Conservation (phyloP, 495 filamentous ascomycete species). For the Penicillium soppii region DNA sequence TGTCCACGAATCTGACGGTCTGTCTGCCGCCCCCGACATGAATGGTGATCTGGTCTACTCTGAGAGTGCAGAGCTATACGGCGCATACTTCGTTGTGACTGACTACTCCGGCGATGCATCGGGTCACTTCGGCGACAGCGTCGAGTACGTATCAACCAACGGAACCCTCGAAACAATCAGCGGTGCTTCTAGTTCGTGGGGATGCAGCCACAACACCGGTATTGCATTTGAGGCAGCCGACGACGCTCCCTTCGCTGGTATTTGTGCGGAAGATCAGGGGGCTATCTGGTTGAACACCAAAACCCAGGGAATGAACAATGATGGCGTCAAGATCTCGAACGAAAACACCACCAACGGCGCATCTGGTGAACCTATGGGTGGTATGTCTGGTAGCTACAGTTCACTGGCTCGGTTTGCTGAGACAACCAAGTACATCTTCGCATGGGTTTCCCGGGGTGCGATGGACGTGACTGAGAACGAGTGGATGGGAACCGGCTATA, state of each 20-base stretch:
- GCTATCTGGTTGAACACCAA: slow-evolving; percentile 59
- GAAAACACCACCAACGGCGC: slow-evolving; percentile 56
- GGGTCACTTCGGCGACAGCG: slow-evolving; percentile 55
- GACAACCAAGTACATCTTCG: slow-evolving; percentile 47
- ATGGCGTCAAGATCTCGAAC: slow-evolving; percentile 54
- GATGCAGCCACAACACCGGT: slow-evolving; percentile 59
- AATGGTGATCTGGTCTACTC: slow-evolving; percentile 58
- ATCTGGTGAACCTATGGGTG: slow-evolving; percentile 54
- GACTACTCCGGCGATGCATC: slow-evolving; percentile 49
- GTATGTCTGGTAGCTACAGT: slow-evolving; percentile 55
- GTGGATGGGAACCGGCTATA: slow-evolving; percentile 54
- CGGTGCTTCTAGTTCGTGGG: slow-evolving; percentile 49
- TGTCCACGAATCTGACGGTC: slow-evolving; percentile 41
- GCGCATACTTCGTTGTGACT: slow-evolving; percentile 55
- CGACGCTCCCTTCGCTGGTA: slow-evolving; percentile 48
- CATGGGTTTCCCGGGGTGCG: slow-evolving; percentile 54
- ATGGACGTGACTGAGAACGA: slow-evolving; percentile 44
- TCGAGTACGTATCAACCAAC: slow-evolving; percentile 48
- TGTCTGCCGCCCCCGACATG: slow-evolving; percentile 47
- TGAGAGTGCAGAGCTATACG: slow-evolving; percentile 47
- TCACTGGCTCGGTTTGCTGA: slow-evolving; percentile 45
- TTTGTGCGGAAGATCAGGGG: slow-evolving; percentile 57
- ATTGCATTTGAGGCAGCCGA: slow-evolving; percentile 56
- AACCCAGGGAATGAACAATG: slow-evolving; percentile 45
- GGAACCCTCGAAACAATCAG: slow-evolving; percentile 42